Evolutionary conservation across 1,284 basidiomycete species (phyloP).

Genomic region (Amylostereum areolatum): DNA sequence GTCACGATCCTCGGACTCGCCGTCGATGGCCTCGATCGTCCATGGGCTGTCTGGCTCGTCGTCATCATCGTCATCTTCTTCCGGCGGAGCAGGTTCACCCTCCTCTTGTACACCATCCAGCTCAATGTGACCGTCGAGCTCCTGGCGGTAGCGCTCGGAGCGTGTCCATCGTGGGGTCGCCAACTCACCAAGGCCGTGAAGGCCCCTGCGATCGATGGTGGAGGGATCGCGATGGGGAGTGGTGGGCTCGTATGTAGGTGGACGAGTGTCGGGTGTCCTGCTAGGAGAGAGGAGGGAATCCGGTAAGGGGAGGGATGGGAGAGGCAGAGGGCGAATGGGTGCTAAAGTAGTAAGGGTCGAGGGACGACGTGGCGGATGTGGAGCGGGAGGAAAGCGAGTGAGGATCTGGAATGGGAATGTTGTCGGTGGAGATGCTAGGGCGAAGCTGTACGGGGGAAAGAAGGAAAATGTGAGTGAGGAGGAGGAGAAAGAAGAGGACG

Average conservation of each 20-base stretch:
- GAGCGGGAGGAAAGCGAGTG: slow-evolving; percentile 37
- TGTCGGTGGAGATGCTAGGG: slow-evolving; percentile 31
- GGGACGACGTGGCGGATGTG: slow-evolving; percentile 65
- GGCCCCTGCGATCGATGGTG: slow-evolving; percentile 78
- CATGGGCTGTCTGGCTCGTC: slow-evolving; percentile 67
- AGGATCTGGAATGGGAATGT: slow-evolving; percentile 16
- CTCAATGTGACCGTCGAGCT: slow-evolving; percentile 31
- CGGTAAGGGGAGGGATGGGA: slow-evolving; percentile 45
- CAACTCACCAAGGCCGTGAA: slow-evolving; percentile 95
- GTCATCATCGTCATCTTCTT: slow-evolving; percentile 34
- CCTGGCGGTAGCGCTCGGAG: slow-evolving; percentile 24
- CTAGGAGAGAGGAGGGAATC: slow-evolving; percentile 22
- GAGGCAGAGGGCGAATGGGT: slow-evolving; percentile 58
- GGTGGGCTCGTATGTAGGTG: slow-evolving; percentile 40
- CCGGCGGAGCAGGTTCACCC: slow-evolving; percentile 31
- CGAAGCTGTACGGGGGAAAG: slow-evolving; percentile 24
- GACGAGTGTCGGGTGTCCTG: slow-evolving; percentile 37
- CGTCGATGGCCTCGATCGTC: slow-evolving; percentile 82
- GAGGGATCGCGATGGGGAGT: slow-evolving; percentile 79
- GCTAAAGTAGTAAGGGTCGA: slow-evolving; percentile 82
- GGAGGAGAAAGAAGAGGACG: neutral
- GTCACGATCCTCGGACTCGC: slow-evolving; percentile 62
- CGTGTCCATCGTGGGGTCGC: slow-evolving; percentile 90
- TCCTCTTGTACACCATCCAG: slow-evolving; percentile 39
- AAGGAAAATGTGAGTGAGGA: slow-evolving; percentile 2